Evolutionary conservation across 805 yeast species (phyloP), one percentile per base, ranked within the genome.

Genomic region (Geotrichum ghanense): DNA sequence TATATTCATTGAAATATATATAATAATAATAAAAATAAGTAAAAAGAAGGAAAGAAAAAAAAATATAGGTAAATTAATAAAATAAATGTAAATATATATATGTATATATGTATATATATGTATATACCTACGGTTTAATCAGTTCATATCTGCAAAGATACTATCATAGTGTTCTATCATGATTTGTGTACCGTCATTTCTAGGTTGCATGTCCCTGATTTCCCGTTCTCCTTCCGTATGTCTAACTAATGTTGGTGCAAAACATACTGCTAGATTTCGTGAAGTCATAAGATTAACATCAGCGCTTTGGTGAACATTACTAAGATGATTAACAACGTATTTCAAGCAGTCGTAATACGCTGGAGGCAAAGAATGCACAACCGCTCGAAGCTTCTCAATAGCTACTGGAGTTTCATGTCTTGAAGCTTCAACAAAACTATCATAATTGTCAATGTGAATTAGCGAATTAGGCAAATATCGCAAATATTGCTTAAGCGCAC

Each of bases 201-300:
- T 75, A 44, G 78, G 73, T 22, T 82, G 83, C 84, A 87, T 86
- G 62, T 92, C 97, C 46, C 71, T 58, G 61, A 92, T 77, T 61
- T 92, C 98, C 46, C 81, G 74, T 53, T 83, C 87, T 5, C 95
- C 89, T 35, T 78, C 73, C 49, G 72, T 66, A 56, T 87, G 95
- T 43, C 95, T 73, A 0, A 88, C 81, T 41, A 92, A 66, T 6
- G 96, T 87, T 2, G 98, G 97, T 1, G 96, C 95, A 70, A 92
- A 92, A 5, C 90, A 96, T 41, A 92, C 86, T 0, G 95, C 81
- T 45, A 92, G 65, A 57, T 92, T 88, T 62, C 79, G 79, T 55
- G 75, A 70, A 39, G 75, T 84, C 98, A 92, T 92, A 61, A 89
- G 73, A 60, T 89, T 92, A 41, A 64, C 59, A 10, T 62, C 63